phyloP scores from a whole-genome alignment of 1,139 yeast genomes.

The Waltiozyma sp. region DNA sequence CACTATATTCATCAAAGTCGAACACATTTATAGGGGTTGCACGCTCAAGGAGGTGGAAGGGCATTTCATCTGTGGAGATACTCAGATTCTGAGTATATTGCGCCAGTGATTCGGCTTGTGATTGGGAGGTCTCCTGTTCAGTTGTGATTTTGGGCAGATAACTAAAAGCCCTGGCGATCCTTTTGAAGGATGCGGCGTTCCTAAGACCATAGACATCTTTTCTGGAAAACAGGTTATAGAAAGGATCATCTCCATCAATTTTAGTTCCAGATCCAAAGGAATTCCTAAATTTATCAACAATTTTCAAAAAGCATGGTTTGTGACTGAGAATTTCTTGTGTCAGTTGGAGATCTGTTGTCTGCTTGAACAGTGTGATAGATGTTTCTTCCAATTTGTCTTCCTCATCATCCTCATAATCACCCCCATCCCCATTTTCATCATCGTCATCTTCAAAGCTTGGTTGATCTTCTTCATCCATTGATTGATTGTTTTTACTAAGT shows the following conservation, averaged over 20 bases:
- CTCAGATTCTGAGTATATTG: neutral
- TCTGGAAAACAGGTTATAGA: neutral
- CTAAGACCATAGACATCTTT: neutral
- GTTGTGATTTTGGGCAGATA: neutral
- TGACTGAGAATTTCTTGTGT: conserved; percentile 2
- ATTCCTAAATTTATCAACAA: neutral
- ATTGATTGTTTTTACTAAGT: too few species aligned
- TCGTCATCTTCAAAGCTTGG: neutral
- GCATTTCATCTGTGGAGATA: neutral
- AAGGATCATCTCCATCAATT: neutral
- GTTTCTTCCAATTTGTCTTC: neutral
- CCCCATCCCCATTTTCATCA: neutral
- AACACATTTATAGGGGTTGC: neutral
- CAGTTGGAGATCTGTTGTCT: conserved; percentile 9
- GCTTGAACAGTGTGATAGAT: conserved; percentile 5
- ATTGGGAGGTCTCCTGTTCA: neutral
- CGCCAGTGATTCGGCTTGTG: neutral
- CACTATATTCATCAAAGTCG: neutral
- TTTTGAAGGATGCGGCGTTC: neutral
- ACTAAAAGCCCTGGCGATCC: neutral
- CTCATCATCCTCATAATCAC: neutral
- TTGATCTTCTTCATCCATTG: conserved; percentile 1
- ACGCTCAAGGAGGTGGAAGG: neutral
- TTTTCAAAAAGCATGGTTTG: neutral
- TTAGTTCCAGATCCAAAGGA: neutral